A percentile compares a stretch with the other conserved stretches of the same genome.
Evolutionary conservation across 805 yeast species (phyloP).

Genomic region (Lipomyces kockii): DNA sequence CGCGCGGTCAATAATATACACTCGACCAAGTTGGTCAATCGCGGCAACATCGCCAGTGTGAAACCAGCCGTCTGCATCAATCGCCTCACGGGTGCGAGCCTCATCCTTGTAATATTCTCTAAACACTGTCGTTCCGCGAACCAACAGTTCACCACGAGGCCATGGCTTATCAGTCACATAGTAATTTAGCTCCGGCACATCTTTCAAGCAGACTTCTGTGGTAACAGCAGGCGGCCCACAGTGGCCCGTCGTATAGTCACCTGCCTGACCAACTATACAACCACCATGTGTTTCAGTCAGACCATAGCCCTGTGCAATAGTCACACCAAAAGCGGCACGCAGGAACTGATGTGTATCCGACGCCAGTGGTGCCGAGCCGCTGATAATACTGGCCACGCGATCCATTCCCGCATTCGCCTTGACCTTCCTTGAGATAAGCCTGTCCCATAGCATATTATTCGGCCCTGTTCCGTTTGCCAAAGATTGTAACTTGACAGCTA

Average conservation of each 20-base stretch:
- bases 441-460: constrained; percentile 48
- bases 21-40: constrained; percentile 57
- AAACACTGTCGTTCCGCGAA: constrained; percentile 70
- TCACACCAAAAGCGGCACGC: constrained; percentile 61
- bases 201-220: constrained; percentile 64
- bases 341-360: constrained; percentile 64
- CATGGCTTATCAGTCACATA: constrained; percentile 50
- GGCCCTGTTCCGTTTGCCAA: constrained; percentile 48
- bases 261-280: constrained; percentile 44
- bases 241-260: constrained; percentile 56
- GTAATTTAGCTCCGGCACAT: constrained; percentile 67
- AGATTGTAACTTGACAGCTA: constrained; percentile 48
- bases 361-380: constrained; percentile 76
- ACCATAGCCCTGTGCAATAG: constrained; percentile 75
- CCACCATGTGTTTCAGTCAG: constrained; percentile 56
- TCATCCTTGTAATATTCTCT: constrained; percentile 59
- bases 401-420: constrained; percentile 55
- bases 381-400: constrained; percentile 49
- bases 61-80: constrained; percentile 54
- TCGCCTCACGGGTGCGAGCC: constrained; percentile 57
- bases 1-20: constrained; percentile 71
- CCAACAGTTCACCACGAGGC: constrained; percentile 61
- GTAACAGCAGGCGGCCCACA: constrained; percentile 64
- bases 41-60: constrained; percentile 59
- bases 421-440: constrained; percentile 51